phyloP scores from a whole-genome alignment of 176 grass and related monocot species.

The Avena insularis region DNA sequence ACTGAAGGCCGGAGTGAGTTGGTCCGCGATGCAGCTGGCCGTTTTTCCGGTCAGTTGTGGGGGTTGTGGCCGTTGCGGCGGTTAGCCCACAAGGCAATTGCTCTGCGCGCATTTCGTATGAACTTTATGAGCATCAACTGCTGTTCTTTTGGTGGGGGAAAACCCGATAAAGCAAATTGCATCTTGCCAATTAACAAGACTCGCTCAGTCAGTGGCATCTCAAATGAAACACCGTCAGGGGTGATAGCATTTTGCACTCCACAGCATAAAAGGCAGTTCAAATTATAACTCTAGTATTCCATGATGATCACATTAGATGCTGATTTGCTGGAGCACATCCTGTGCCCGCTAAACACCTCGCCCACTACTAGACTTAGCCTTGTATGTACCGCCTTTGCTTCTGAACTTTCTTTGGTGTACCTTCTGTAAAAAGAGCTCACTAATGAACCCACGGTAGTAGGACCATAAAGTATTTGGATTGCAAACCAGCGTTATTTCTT shows the following conservation, averaged over 20 bases:
- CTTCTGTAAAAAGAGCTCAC: neutral
- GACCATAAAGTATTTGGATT: neutral
- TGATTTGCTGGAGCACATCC: neutral
- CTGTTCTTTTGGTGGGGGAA: neutral
- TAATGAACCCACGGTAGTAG: neutral
- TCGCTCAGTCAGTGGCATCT: neutral
- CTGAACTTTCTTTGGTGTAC: neutral
- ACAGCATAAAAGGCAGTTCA: neutral
- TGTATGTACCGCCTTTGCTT: neutral
- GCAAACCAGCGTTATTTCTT: neutral
- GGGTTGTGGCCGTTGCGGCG: constrained; percentile 21
- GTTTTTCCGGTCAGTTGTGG: neutral
- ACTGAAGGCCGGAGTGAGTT: neutral
- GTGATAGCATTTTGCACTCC: neutral
- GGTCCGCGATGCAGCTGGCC: neutral
- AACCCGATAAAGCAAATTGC: neutral
- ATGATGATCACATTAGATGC: neutral
- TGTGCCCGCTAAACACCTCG: neutral
- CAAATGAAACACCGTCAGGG: neutral
- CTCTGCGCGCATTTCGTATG: neutral
- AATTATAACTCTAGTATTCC: neutral
- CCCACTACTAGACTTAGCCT: neutral
- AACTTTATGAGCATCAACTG: neutral
- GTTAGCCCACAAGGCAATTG: constrained; percentile 10
- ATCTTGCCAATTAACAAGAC: neutral